phyloP scores from a whole-genome alignment of 2,329 filamentous ascomycete species.

The Aureobasidium mangrovei region DNA sequence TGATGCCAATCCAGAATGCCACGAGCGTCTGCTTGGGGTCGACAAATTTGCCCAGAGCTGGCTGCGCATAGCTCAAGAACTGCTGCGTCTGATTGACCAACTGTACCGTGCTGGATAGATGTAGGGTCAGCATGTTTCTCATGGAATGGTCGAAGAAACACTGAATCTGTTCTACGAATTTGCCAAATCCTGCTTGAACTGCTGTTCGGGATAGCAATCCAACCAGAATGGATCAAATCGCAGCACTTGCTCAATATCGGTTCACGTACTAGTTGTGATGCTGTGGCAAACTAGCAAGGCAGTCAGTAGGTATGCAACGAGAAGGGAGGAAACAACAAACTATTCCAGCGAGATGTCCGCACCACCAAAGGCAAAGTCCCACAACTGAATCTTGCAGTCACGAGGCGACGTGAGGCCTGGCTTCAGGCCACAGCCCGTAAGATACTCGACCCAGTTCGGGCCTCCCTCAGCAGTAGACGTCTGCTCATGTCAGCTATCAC shows the following conservation, averaged over 20 bases:
- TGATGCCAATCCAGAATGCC: conserved; percentile 47
- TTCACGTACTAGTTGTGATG: conserved; percentile 27
- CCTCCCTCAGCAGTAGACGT: conserved; percentile 44
- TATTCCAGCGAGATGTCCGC: conserved; percentile 40
- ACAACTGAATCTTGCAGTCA: conserved; percentile 41
- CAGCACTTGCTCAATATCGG: too few species aligned
- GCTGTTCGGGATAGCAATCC: too few species aligned
- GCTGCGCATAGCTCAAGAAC: conserved; percentile 39
- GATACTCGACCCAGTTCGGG: conserved; percentile 47
- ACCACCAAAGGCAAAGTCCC: conserved; percentile 50
- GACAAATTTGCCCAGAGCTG: conserved; percentile 28
- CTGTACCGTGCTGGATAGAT: conserved; percentile 43
- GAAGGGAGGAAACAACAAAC: conserved; percentile 19
- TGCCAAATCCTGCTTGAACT: too few species aligned
- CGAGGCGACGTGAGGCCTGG: conserved; percentile 36
- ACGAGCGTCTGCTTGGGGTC: conserved; percentile 36
- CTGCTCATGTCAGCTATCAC: conserved; percentile 17
- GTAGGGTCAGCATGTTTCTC: conserved; percentile 17
- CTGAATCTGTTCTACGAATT: too few species aligned
- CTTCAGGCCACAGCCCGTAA: conserved; percentile 43
- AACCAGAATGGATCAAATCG: too few species aligned
- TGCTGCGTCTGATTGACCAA: conserved; percentile 44
- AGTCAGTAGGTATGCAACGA: neutral
- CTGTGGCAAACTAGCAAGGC: neutral
- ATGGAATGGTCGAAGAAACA: too few species aligned